These are phyloP conservation scores for Tylopilus balloui DNA, from an alignment of 768 basidiomycete species.

Conservation along the genomic window DNA sequence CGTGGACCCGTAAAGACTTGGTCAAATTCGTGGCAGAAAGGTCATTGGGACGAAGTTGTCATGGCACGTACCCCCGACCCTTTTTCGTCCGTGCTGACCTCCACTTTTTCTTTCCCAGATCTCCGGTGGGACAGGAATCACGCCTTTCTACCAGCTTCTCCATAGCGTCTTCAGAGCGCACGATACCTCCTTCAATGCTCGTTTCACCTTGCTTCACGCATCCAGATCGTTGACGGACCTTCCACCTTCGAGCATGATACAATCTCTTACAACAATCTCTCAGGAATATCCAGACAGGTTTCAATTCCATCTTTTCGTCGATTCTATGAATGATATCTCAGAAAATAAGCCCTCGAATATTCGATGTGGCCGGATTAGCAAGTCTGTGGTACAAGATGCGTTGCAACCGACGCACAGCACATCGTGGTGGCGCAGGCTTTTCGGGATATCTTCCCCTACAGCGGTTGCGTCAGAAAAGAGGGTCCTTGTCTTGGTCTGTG, in stretches of 20 bases:
- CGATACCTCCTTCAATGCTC: slow-evolving; percentile 36
- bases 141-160: slow-evolving; percentile 79
- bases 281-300: slow-evolving; percentile 51
- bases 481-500: slow-evolving; percentile 71
- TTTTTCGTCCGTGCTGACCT: not conserved
- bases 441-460: slow-evolving; percentile 8
- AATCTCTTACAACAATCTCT: slow-evolving; percentile 48
- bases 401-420: slow-evolving; percentile 29
- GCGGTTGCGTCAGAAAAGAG: slow-evolving; percentile 32
- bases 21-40: slow-evolving; percentile 41
- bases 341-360: slow-evolving; percentile 26
- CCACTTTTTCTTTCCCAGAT: slow-evolving; percentile 39
- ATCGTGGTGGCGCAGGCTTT: slow-evolving; percentile 32
- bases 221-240: slow-evolving; percentile 59
- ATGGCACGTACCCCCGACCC: slow-evolving; percentile 45
- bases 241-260: slow-evolving; percentile 61
- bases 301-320: slow-evolving; percentile 59
- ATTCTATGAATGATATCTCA: slow-evolving; percentile 31
- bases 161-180: slow-evolving; percentile 43
- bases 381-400: slow-evolving; percentile 41
- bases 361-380: slow-evolving; percentile 52
- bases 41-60: slow-evolving; percentile 73
- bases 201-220: slow-evolving; percentile 70
- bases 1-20: slow-evolving; percentile 74
- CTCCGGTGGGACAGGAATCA: slow-evolving; percentile 84